These are phyloP conservation scores for Botrytis elliptica DNA, from an alignment of 2,329 filamentous ascomycete genomes.

Conservation along the genomic window DNA sequence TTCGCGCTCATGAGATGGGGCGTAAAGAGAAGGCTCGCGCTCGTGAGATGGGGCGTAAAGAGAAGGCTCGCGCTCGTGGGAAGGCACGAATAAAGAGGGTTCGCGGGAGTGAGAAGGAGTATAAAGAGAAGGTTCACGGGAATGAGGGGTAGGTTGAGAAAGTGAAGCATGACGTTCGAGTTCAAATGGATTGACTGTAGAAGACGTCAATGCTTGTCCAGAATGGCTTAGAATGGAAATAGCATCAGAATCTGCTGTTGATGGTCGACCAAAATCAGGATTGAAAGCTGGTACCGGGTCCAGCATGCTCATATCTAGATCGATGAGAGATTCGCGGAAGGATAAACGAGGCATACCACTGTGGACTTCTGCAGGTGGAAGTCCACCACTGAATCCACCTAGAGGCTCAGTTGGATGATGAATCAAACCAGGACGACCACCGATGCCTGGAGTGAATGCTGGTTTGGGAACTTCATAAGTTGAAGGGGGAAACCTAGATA, in stretches of 20 bases:
- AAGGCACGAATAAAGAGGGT: conserved; percentile 52
- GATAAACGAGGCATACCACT: conserved; percentile 32
- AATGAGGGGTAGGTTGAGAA: conserved; percentile 44
- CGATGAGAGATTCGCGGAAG: conserved; percentile 45
- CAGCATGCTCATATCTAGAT: conserved; percentile 53
- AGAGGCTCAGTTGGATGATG: conserved; percentile 54
- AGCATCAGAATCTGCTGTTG: conserved; percentile 37
- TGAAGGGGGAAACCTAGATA: conserved; percentile 50
- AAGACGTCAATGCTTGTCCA: conserved; percentile 53
- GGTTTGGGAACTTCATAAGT: conserved; percentile 39
- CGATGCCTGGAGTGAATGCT: conserved; percentile 35
- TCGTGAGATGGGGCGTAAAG: conserved; percentile 50
- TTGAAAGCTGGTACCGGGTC: conserved; percentile 41
- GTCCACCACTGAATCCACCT: conserved; percentile 32
- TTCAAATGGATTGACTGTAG: conserved; percentile 58
- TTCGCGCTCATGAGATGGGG: conserved; percentile 36
- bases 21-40: conserved; percentile 55
- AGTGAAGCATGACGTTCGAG: conserved; percentile 62
- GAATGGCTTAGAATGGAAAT: conserved; percentile 55
- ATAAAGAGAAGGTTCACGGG: conserved; percentile 54
- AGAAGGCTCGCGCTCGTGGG: conserved; percentile 53
- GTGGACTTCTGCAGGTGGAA: conserved; percentile 15
- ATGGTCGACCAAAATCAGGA: conserved; percentile 31
- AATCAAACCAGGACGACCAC: conserved; percentile 46
- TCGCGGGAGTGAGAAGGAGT: conserved; percentile 55